phyloP scores from a whole-genome alignment of 2,329 filamentous ascomycete genomes.

The Beauveria asiatica region DNA sequence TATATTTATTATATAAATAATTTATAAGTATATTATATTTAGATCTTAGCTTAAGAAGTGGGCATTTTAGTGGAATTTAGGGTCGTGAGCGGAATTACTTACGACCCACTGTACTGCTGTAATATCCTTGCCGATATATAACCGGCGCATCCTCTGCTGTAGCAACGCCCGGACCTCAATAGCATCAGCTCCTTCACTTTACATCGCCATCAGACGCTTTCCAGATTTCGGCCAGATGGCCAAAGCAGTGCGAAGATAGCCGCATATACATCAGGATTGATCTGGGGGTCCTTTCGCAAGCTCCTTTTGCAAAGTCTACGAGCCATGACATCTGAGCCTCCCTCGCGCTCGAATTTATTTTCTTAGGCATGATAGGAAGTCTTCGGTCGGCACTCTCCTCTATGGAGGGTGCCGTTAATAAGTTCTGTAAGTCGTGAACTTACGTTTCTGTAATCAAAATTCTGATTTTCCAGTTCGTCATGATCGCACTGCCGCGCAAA shows the following conservation, averaged over 20 bases:
- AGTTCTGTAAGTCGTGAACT: not conserved
- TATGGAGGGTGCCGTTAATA: conserved; percentile 1
- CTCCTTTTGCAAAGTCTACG: not conserved
- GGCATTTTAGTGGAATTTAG: no score
- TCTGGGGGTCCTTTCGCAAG: not conserved
- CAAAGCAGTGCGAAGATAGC: not conserved
- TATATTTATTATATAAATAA: no score
- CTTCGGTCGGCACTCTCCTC: conserved; percentile 5
- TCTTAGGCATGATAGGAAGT: conserved; percentile 3
- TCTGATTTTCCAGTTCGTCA: conserved; percentile 3
- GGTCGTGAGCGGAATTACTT: no score
- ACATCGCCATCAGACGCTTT: not conserved
- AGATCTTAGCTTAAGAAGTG: no score
- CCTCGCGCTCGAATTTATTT: not conserved
- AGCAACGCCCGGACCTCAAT: not conserved
- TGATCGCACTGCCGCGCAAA: not conserved
- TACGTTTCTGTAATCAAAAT: no score
- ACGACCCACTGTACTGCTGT: no score
- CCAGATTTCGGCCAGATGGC: not conserved
- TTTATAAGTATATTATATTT: no score
- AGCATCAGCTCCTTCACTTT: not conserved
- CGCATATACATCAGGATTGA: not conserved
- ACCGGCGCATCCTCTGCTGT: conserved; percentile 10
- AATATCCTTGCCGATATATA: conserved; percentile 1
- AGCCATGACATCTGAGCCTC: not conserved